phyloP scores from a whole-genome alignment of 148 eudicot species.

The Camellia granthamiana region DNA sequence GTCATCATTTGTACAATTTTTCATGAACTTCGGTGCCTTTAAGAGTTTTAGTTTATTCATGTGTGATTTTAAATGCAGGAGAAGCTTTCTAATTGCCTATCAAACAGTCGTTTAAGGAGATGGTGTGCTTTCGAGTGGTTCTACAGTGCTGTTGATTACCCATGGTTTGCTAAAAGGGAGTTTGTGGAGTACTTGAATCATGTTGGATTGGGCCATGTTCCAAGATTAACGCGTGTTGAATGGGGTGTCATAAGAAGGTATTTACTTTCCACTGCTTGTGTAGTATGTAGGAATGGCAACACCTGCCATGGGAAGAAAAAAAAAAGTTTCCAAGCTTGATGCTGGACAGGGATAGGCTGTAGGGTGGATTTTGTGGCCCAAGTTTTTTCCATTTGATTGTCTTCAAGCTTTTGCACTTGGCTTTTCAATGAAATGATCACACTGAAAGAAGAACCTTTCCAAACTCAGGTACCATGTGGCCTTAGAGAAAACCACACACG shows the following conservation, averaged over 20 bases:
- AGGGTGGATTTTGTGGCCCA: background rate
- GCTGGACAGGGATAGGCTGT: background rate
- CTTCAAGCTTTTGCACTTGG: background rate
- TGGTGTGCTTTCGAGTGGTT: slow-evolving; percentile 98
- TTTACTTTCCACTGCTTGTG: slow-evolving; percentile 5
- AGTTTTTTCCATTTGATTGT: background rate
- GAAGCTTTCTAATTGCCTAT: slow-evolving; percentile 63
- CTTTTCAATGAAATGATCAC: background rate
- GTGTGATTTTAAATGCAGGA: slow-evolving; percentile 40
- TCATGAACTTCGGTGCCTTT: background rate
- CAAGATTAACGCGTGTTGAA: slow-evolving; percentile 96
- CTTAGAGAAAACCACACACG: background rate
- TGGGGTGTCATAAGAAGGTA: slow-evolving; percentile 99
- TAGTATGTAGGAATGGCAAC: slow-evolving; percentile 2
- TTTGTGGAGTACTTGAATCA: slow-evolving; percentile 92
- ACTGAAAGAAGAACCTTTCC: background rate
- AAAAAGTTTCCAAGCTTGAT: background rate
- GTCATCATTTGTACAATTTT: slow-evolving; percentile 22
- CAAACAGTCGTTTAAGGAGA: slow-evolving; percentile 50
- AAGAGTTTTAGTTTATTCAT: background rate
- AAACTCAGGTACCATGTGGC: background rate
- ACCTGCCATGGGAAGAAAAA: background rate
- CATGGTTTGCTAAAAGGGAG: slow-evolving; percentile 99
- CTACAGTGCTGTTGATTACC: slow-evolving; percentile 97
- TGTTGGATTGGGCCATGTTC: slow-evolving; percentile 97